Evolutionary conservation across 257 asterid genomes (phyloP), one percentile per base, ranked within the genome.

Genomic region (Echium plantagineum): DNA sequence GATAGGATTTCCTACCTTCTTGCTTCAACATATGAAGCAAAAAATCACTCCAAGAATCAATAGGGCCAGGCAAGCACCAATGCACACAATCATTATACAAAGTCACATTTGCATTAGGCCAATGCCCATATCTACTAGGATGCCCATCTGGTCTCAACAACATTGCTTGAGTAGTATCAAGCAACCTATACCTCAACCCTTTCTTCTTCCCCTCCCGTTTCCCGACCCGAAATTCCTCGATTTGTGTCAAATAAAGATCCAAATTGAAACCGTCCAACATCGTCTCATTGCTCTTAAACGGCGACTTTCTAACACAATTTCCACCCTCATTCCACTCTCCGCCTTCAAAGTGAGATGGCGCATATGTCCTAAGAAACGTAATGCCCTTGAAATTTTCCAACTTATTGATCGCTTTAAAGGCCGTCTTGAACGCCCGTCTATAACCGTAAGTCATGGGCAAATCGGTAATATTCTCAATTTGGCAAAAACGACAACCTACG

Each of bases 81-180:
- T 82, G 94, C 38, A 85, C 89, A 30, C 87, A 85, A 19, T 85
- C 90, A 57, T 80, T 85, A 3, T 78, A 68, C 64, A 72, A 58
- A 19, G 75, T 17, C 65, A 53, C 74, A 13, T 75, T 71, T 18
- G 42, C 47, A 70, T 22, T 55, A 0, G 68, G 81, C 81, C 69
- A 69, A 56, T 74, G 85, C 62, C 89, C 86, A 48, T 84, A 84
- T 70, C 60, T 79, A 74, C 84, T 77, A 2, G 94, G 89, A 59
- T 85, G 94, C 21, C 94, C 94, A 19, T 85, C 90, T 47, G 85
- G 82, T 75, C 94, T 67, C 79, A 85, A 18, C 57, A 74, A 7
- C 94, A 82, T 85, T 1, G 80, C 65, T 59, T 58, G 67, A 22
- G 90, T 82, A 24, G 77, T 72, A 60, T 85, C 94, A 15, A 85